Base-by-base conservation (phyloP, 345 rosid species). In the Boechera stricta region DNA sequence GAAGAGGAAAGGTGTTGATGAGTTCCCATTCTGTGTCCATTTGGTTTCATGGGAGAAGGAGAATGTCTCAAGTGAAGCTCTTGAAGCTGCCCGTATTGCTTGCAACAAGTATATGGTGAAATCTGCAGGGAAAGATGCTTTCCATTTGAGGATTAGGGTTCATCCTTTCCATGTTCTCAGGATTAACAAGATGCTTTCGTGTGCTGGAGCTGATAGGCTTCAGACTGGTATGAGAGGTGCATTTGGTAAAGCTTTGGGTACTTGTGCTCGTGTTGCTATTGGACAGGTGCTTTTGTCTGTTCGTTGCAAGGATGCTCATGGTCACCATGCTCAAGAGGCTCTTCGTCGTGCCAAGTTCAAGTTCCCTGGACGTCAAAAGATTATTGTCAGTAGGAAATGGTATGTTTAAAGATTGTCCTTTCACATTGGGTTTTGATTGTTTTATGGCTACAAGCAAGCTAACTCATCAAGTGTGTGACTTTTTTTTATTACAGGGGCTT, bases 191-290 rank as follows among this genome's bases (percentile, higher is more conserved):
- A 90, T 90, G 95, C 92, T 90, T 79, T 90, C 95, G 0, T 88
- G 95, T 79, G 95, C 95, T 57, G 95, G 95, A 35, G 95, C 95
- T 80, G 91, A 90, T 85, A 88, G 95, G 85, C 92, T 90, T 28
- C 95, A 90, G 77, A 90, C 92, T 28, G 95, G 92, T 35, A 90
- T 88, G 92, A 81, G 91, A 65, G 95, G 95, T 72, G 95, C 95
- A 69, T 90, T 88, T 16, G 95, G 95, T 6, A 90, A 90, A 41
- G 92, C 95, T 7, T 85, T 82, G 74, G 95, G 95, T 5, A 77
- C 84, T 55, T 90, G 95, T 69, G 95, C 92, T 10, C 67, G 92
- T 60, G 95, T 90, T 21, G 89, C 88, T 2, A 90, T 90, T 49
- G 95, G 95, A 57, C 95, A 90, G 87, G 92, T 90, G 24, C 92